These are phyloP conservation scores for Centrapalus pauciflorus DNA, from an alignment of 129 eudicot genomes.

Conservation along the genomic window DNA sequence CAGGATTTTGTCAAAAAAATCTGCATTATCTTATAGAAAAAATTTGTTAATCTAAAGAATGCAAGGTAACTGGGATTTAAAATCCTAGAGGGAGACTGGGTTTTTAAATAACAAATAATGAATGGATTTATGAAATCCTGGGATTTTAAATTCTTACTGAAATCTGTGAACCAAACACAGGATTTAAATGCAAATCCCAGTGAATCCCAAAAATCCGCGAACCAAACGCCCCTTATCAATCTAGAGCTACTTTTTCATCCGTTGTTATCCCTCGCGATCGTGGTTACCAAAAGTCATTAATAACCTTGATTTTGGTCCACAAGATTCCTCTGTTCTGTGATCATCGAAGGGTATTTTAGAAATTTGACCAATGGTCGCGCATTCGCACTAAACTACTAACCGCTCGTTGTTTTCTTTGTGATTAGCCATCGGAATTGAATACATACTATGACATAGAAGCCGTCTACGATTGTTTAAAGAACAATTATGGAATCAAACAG, in stretches of 20 bases:
- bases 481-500: slow-evolving; percentile 67
- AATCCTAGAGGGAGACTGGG: no score
- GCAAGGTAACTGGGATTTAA: no score
- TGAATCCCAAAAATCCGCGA: no score
- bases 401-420: slow-evolving; percentile 16
- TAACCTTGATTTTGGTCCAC: not conserved
- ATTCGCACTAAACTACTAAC: not conserved
- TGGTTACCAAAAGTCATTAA: not conserved
- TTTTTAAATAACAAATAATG: no score
- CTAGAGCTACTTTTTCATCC: not conserved
- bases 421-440: slow-evolving; percentile 90
- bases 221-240: no score
- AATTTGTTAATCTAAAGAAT: no score
- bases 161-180: no score
- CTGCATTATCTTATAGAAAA: no score
- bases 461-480: slow-evolving; percentile 80
- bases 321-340: not conserved
- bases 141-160: no score
- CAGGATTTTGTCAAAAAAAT: no score
- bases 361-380: not conserved
- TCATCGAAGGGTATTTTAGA: not conserved
- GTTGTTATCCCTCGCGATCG: not conserved
- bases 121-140: no score
- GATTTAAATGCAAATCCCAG: no score
- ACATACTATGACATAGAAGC: slow-evolving; percentile 96